phyloP scores from a whole-genome alignment of 2,329 filamentous ascomycete species.

The Penicillium sp. region DNA sequence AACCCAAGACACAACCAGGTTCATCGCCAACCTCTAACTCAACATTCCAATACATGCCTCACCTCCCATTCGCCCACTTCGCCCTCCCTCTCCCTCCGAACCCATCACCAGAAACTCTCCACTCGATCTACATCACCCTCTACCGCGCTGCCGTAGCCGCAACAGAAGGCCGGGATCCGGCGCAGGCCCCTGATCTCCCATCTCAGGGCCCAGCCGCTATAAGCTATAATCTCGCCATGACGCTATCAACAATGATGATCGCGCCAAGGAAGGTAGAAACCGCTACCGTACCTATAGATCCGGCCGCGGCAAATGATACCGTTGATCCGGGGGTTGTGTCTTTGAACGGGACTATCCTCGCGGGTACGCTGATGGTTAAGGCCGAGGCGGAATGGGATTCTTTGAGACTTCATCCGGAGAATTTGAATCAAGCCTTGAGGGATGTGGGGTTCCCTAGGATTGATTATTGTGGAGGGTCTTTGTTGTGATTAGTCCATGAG shows the following conservation, averaged over 20 bases:
- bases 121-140: slow-evolving; percentile 41
- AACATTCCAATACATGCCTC: slow-evolving; percentile 27
- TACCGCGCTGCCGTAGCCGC: slow-evolving; percentile 43
- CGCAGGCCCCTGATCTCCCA: not conserved
- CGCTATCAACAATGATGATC: slow-evolving; percentile 54
- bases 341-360: slow-evolving; percentile 59
- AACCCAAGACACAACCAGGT: slow-evolving; percentile 1
- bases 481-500: not conserved
- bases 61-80: slow-evolving; percentile 55
- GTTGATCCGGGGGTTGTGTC: slow-evolving; percentile 45
- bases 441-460: slow-evolving; percentile 42
- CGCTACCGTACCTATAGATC: slow-evolving; percentile 40
- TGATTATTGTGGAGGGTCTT: not conserved
- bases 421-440: slow-evolving; percentile 46
- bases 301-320: slow-evolving; percentile 33
- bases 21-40: slow-evolving; percentile 13
- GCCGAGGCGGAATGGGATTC: slow-evolving; percentile 54
- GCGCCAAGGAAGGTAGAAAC: slow-evolving; percentile 52
- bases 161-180: slow-evolving; percentile 13
- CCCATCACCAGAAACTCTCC: slow-evolving; percentile 39
- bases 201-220: slow-evolving; percentile 44
- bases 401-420: slow-evolving; percentile 41
- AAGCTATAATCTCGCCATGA: slow-evolving; percentile 62
- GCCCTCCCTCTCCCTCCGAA: slow-evolving; percentile 42
- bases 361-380: slow-evolving; percentile 61